Base-by-base conservation (phyloP, 768 basidiomycete genomes). In the Hypholoma sublateritium region DNA sequence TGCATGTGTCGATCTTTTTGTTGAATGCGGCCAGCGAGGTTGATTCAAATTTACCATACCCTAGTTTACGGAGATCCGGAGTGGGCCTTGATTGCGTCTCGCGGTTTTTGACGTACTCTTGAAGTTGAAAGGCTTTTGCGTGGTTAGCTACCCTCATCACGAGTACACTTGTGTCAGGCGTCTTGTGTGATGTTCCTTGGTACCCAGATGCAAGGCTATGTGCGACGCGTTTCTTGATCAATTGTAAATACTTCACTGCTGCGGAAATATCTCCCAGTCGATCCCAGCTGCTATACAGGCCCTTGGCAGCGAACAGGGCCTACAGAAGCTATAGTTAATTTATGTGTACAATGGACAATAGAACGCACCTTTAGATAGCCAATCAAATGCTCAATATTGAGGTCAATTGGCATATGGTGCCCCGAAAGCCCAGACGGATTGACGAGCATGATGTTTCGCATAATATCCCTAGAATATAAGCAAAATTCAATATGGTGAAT, bases 311-410 rank as follows among this genome's bases (percentile, higher is more conserved):
- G 66, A 67, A 68, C 3, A 72, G 56, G 5, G 32, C 34, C 69
- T 73, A 28, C 4, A 41, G 11, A 44, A 24, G 43, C 17, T 7
- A 37, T 25, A 52, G 42, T 39, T 34, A 17, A 12, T 9, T 45
- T 25, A 50, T 34, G 4, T n/a, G 16, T 11, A 32, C 11, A 28
- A n/a, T 43, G 42, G 17, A 17, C 17, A 48, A 25, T 19, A 35
- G 16, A 19, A 41, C 5, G 5, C 41, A 62, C 54, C 45, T 63
- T 63, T 1, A 63, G 28, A 11, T 60, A 28, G 2, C 57, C 53
- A 50, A 63, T 63, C 12, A 64, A 39, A 54, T 77, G 74, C 28
- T 75, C 69, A 0, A 75, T 73, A 49, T 77, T 74, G 6, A 73
- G 14, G 39, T 77, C 69, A 17, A 74, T 61, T 0, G 59, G 54